Evolutionary conservation across 306 rosid genomes (phyloP).

Genomic region (Prunus armeniaca): DNA sequence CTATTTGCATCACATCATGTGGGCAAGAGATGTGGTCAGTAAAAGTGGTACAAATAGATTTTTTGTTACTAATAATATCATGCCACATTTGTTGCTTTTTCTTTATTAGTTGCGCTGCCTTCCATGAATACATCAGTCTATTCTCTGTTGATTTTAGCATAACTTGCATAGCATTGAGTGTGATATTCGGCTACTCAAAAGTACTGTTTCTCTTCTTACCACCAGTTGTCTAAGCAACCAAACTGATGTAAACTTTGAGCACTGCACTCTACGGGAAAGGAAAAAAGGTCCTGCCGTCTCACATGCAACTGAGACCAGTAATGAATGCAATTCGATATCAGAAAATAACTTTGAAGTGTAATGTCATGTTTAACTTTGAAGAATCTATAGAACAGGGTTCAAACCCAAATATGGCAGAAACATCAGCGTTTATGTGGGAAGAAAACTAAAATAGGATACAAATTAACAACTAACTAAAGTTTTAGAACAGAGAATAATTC

Average conservation of each 20-base stretch:
- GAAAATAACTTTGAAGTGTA: no score
- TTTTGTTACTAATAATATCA: not conserved
- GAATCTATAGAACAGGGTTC: not conserved
- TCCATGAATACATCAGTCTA: not conserved
- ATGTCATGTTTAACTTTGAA: not conserved
- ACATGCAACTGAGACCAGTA: no score
- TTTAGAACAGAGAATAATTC: not conserved
- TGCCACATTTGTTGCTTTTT: not conserved
- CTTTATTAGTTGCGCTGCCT: not conserved
- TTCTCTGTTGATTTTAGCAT: not conserved
- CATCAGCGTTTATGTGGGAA: constrained; percentile 1
- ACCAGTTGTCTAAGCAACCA: no score
- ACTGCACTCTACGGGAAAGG: no score
- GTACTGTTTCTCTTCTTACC: no score
- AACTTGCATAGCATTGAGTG: not conserved
- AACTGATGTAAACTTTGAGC: no score
- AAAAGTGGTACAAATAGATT: not conserved
- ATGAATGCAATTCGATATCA: no score
- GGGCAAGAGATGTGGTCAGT: not conserved
- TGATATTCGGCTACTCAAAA: not conserved
- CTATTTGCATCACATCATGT: not conserved
- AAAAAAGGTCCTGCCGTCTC: no score
- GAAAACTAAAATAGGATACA: constrained; percentile 1
- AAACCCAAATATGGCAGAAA: constrained; percentile 1
- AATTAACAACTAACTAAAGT: not conserved